Percentiles rank a stretch among this genome's conserved stretches.
Conservation (phyloP, 192 early-diverging fungal species). For the Dissophora globulifera region DNA sequence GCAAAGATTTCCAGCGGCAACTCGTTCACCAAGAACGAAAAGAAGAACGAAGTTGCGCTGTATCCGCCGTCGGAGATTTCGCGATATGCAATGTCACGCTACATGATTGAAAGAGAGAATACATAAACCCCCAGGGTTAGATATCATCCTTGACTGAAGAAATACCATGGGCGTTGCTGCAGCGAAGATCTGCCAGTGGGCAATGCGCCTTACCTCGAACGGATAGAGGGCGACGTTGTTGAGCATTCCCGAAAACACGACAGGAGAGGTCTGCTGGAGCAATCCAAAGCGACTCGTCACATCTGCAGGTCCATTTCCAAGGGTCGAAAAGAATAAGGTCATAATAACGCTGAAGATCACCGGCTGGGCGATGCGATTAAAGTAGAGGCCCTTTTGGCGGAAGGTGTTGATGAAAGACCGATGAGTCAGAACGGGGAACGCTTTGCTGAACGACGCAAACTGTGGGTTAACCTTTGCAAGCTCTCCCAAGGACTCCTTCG, state of each 20-base stretch:
- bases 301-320: conserved; percentile 25
- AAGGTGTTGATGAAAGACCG: conserved; percentile 50
- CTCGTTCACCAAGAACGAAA: conserved; percentile 47
- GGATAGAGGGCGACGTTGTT: conserved; percentile 53
- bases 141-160: no score
- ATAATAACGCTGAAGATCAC: conserved; percentile 38
- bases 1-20: conserved; percentile 44
- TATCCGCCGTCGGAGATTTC: conserved; percentile 52
- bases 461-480: conserved; percentile 38
- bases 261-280: conserved; percentile 44
- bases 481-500: conserved; percentile 5
- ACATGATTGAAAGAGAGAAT: neutral
- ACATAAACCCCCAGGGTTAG: neutral
- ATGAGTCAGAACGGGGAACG: conserved; percentile 37
- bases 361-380: conserved; percentile 41
- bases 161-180: no score
- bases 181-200: no score
- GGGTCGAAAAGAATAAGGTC: conserved; percentile 39
- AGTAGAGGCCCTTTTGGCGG: conserved; percentile 47
- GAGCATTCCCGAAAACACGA: conserved; percentile 49
- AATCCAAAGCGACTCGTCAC: conserved; percentile 47
- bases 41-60: conserved; percentile 45
- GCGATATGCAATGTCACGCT: conserved; percentile 50
- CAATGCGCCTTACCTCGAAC: conserved; percentile 52
- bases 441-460: conserved; percentile 32